Evolutionary conservation across 371 early-diverging fungal genomes (phyloP), one percentile per base, ranked within the genome.

Genomic region (Cokeromyces recurvatus): DNA sequence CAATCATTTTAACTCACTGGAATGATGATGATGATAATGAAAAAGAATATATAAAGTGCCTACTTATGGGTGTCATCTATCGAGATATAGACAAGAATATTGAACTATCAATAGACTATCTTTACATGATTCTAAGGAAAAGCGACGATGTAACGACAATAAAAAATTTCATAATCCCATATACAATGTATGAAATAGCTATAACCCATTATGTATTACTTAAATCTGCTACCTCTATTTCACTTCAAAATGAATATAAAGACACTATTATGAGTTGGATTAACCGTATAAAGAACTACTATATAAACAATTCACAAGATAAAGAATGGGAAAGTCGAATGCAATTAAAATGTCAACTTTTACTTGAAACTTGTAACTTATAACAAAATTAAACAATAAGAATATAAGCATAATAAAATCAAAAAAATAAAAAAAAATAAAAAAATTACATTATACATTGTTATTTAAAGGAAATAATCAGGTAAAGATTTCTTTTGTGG

Each of bases 401-500:
- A 8, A 29, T 29, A 11, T 29, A 29, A 11, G 29, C 11, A 29
- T 29, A 11, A 29, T 5, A 11, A 4, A 39, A 22, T 19, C 6
- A 3, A 22, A 21, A 23, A 21, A 39, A 21, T 8, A 12, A 24
- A 36, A 35, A 46, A 46, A 23, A 22, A 34, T 36, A 34, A 44
- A 46, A 39, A 24, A 14, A 23, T 25, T 14, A 32, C 4, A 8
- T 11, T 8, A 11, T 29, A 29, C 11, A 29, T 36, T 36, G 36
- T 8, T 21, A 6, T n/a, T 74, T 82, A 94, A 58, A 95, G 72
- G 61, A 95, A 95, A 62, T 95, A 95, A 56, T 95, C 96, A 4
- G 95, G 94, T 2, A 86, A 81, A 3, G 90, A 76, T 60, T 88
- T 91, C 57, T 89, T 90, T 8, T 80, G 71, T 12, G 90, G 83